Base-by-base conservation (phyloP, 148 eudicot genomes). In the Beta vulgaris region DNA sequence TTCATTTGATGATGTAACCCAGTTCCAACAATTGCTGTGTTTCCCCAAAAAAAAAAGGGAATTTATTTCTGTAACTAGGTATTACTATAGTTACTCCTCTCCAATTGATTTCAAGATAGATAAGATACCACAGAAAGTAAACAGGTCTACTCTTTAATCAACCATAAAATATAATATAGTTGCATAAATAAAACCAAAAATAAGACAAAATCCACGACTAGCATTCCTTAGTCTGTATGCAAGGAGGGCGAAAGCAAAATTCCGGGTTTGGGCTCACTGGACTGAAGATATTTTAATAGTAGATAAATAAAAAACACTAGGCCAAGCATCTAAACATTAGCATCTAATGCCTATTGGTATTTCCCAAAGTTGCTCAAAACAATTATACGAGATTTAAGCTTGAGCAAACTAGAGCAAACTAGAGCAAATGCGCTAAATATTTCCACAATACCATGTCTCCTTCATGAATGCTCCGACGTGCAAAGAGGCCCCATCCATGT, bases 401-500 rank as follows among this genome's bases (percentile, higher is more conserved):
- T 55, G 18, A 76, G 10, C 15, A 67, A 57, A 23, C n/a, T n/a
- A 28, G 31, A 58, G 23, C 28, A 36, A 44, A 57, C 73, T 64
- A 31, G 31, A 46, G 53, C 35, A n/a, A 15, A 80, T 37, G 39
- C 15, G 8, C 42, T 76, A 23, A 21, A 25, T 35, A 76, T 4
- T 44, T 28, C 46, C 73, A 77, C 11, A 51, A 66, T 65, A 95
- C 99, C 99, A 95, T 95, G 75, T 95, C 90, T 80, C 99, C 99
- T 88, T 92, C 96, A 87, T 84, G 92, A 77, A 95, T 88, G 61
- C 61, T 88, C 54, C 82, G 88, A 37, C 97, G 87, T 35, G 99
- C 97, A 88, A 95, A 95, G 73, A 95, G 94, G 72, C 99, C 99
- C 99, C 99, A 95, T 75, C 99, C 99, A 78, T 92, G 99, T 71